phyloP scores from a whole-genome alignment of 176 grass and related monocot genomes.

The Aegilops bicornis region DNA sequence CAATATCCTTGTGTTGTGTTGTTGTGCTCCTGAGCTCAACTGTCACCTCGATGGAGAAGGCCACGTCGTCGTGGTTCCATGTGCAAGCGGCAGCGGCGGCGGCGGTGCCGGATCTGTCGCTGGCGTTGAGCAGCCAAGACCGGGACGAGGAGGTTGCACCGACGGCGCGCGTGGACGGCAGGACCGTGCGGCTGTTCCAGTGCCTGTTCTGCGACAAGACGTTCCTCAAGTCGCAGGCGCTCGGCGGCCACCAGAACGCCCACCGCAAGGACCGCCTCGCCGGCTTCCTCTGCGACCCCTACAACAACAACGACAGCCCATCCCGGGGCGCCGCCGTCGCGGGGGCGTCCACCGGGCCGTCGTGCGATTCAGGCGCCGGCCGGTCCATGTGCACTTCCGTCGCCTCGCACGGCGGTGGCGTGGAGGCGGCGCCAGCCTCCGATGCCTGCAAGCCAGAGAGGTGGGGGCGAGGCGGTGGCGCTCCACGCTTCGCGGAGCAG shows the following conservation, averaged over 20 bases:
- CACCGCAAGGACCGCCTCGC: conserved; percentile 61
- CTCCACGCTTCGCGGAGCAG: not conserved
- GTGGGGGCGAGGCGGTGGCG: not conserved
- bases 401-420: not conserved
- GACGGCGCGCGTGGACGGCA: not conserved
- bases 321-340: not conserved
- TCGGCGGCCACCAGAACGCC: conserved; percentile 67
- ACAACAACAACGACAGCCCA: not conserved
- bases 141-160: not conserved
- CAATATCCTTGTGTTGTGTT: not conserved
- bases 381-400: not conserved
- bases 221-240: conserved; percentile 65
- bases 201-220: conserved; percentile 74
- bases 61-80: not conserved
- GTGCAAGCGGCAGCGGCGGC: not conserved
- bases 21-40: not conserved
- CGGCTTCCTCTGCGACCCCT: not conserved
- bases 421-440: not conserved
- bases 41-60: not conserved
- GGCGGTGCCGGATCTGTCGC: not conserved
- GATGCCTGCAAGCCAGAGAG: not conserved
- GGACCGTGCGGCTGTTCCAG: conserved; percentile 48
- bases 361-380: not conserved
- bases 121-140: not conserved
- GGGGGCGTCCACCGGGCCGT: not conserved